phyloP scores from a whole-genome alignment of 768 basidiomycete species.

The Cystobasidium ongulense region DNA sequence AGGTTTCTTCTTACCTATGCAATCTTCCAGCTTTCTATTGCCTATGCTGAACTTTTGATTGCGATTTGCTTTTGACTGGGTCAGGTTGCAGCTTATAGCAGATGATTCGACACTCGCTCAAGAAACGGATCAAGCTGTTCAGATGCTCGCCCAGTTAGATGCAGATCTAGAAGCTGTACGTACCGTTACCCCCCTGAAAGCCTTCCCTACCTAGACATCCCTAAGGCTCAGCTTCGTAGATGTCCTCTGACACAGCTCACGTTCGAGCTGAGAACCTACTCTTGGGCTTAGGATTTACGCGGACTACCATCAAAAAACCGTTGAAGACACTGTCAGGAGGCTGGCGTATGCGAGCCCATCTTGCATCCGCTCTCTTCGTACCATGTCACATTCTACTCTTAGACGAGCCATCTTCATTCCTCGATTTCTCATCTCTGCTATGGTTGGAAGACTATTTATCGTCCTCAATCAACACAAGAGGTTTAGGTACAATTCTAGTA shows the following conservation, averaged over 20 bases:
- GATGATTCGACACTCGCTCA: conserved; percentile 30
- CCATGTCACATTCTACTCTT: conserved; percentile 56
- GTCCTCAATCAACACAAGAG: conserved; percentile 39
- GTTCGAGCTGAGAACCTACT: conserved; percentile 52
- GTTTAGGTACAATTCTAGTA: conserved; percentile 51
- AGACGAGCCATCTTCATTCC: conserved; percentile 52
- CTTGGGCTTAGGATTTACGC: conserved; percentile 55
- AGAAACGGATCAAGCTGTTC: conserved; percentile 36
- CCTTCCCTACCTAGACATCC: background rate
- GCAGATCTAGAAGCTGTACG: conserved; percentile 43
- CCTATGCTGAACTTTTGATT: too few species aligned
- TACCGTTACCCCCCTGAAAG: background rate
- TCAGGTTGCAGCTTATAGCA: background rate
- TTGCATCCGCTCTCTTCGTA: conserved; percentile 57
- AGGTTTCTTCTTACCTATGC: conserved; percentile 14
- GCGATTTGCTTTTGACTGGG: background rate
- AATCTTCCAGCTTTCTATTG: background rate
- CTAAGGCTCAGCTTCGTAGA: background rate
- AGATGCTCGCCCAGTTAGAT: conserved; percentile 41
- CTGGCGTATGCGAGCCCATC: conserved; percentile 57
- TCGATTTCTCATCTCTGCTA: conserved; percentile 44
- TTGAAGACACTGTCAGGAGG: conserved; percentile 56
- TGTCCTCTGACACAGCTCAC: conserved; percentile 39
- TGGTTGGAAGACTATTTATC: conserved; percentile 51
- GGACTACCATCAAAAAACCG: conserved; percentile 46